Evolutionary conservation across 108 stramenopile genomes (phyloP), one percentile per base, ranked within the genome.

Genomic region (Stephanodiscus minutulus): DNA sequence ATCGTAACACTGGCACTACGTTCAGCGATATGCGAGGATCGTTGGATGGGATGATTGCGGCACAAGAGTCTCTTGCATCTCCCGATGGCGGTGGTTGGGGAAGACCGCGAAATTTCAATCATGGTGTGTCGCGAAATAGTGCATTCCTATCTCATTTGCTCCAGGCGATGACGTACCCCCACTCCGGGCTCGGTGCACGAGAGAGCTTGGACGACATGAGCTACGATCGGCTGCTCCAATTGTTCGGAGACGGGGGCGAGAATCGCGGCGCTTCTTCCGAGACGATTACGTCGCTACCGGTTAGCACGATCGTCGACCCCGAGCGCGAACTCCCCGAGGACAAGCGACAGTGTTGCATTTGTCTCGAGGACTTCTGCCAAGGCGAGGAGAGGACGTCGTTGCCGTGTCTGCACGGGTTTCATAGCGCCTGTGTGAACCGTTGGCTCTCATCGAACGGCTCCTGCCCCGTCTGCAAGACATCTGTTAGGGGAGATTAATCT

Each of bases 331-430:
- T 90, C 8, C 86, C 85, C 1, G 77, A 82, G 35, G 87, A 87
- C 50, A 64, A 76, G 12, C 73, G 83, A 7, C 73, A 87, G 54
- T 96, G 94, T 72, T 62, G 71, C 25, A 89, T 96, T 25, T 96
- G 96, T 60, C 68, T 96, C 25, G 90, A 88, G 48, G 88, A 94
- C 44, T 95, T 92, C 75, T 59, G 83, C 46, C 25, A 49, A 24
- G 91, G 87, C 1, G 91, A 96, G 18, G 61, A 44, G 55, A 80
- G 94, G 28, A 93, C 83, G 39, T 81, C 77, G 28, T 72, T 96
- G 58, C 91, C 89, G 1, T 96, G 96, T 68, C 63, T 87, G 29
- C 96, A 96, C 76, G 89, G 83, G 11, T 96, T 92, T 83, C 96
- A 96, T 76, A 55, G 31, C n/a, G 68, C 64, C 7, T 96, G 96